These are phyloP conservation scores for Primulina tabacum DNA, from an alignment of 257 asterid species.

Conservation along the genomic window DNA sequence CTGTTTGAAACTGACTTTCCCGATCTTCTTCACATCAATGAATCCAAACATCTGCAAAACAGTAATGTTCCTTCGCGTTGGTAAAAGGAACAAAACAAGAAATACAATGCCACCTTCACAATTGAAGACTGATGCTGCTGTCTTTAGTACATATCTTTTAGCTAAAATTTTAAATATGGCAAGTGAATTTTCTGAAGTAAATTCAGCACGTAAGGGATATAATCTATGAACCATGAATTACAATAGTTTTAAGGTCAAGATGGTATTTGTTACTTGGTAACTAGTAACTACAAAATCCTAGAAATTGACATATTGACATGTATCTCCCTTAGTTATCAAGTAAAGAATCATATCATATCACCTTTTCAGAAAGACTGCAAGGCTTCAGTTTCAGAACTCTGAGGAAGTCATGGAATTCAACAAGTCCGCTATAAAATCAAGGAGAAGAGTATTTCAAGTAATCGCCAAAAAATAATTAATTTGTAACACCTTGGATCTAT, in stretches of 20 bases:
- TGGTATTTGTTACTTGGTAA: background rate
- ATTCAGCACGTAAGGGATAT: background rate
- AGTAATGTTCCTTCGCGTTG: conserved; percentile 5
- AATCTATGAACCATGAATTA: background rate
- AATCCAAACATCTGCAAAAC: conserved; percentile 68
- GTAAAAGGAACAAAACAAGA: conserved; percentile 1
- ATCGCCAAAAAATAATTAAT: conserved; percentile 8
- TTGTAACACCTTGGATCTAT: conserved; percentile 54
- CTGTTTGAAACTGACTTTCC: conserved; percentile 83
- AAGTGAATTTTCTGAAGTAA: background rate
- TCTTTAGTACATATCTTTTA: conserved; percentile 5
- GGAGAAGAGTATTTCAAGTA: background rate
- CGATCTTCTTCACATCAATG: conserved; percentile 68
- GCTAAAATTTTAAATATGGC: no score
- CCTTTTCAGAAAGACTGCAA: conserved; percentile 73
- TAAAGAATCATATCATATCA: conserved; percentile 9
- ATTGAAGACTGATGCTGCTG: conserved; percentile 4
- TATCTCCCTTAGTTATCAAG: background rate
- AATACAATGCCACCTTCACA: conserved; percentile 1
- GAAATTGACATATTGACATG: background rate
- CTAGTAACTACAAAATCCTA: background rate
- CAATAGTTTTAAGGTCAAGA: background rate
- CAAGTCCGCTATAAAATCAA: conserved; percentile 56
- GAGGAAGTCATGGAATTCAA: conserved; percentile 66
- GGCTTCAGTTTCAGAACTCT: conserved; percentile 66